Evolutionary conservation across 345 rosid genomes (phyloP).

Genomic region (Eucalyptus curtisii): DNA sequence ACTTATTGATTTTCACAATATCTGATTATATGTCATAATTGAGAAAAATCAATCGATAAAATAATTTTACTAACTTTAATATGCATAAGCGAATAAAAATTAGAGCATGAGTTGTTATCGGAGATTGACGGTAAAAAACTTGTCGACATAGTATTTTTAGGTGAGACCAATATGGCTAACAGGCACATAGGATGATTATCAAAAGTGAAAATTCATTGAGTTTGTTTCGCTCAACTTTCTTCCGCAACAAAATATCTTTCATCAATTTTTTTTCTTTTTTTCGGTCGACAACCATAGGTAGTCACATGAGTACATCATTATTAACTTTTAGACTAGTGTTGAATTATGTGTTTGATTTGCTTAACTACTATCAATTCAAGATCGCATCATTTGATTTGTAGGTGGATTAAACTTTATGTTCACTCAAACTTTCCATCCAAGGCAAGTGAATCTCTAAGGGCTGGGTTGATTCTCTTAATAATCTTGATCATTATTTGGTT

Average conservation of each 20-base stretch:
- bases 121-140: neutral
- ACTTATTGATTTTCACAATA: neutral
- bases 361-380: neutral
- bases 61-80: neutral
- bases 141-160: neutral
- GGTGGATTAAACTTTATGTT: neutral
- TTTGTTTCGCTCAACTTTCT: neutral
- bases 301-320: neutral
- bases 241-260: neutral
- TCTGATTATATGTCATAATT: neutral
- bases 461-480: neutral
- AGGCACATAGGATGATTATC: neutral
- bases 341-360: neutral
- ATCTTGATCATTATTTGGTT: neutral
- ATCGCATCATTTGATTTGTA: neutral
- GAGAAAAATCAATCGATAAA: neutral
- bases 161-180: neutral
- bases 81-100: neutral
- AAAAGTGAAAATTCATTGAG: neutral
- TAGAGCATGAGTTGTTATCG: neutral
- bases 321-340: neutral
- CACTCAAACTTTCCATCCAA: neutral
- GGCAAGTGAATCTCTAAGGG: neutral
- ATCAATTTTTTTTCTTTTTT: neutral
- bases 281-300: neutral